Base-by-base conservation (phyloP, 2,329 filamentous ascomycete species). In the Colletotrichum sp. region DNA sequence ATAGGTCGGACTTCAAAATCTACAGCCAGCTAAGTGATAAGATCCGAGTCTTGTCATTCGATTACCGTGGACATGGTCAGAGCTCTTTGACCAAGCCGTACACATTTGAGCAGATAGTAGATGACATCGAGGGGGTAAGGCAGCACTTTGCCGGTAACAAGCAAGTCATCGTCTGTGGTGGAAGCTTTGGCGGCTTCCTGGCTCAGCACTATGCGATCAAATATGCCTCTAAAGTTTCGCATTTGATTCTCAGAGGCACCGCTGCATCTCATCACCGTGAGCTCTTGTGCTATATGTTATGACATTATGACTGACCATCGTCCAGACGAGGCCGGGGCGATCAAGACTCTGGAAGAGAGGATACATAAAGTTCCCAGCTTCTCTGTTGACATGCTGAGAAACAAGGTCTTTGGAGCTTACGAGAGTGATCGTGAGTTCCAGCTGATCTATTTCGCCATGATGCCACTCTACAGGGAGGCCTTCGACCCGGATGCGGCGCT, bases 101-200 rank as follows among this genome's bases (percentile, higher is more conserved):
- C 76, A 83, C 82, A 0, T 84, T 84, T 66, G 77, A 79, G 8
- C 84, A 85, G 77, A 77, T 86, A 8, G 83, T 85, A 8, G 84
- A 84, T 24, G 83, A 85, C 64, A 80, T 85, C 30, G 83, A 85
- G 26, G 80, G 77, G 1, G 66, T 85, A 7, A 79, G 83, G 10
- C 56, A 38, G 48, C 80, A 81, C 30, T 84, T 84, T 77, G 77
- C 78, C 3, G 80, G 78, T 2, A 68, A 70, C 1, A 58, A 76
- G 24, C 77, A 80, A 16, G 80, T 80, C 15, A 80, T 85, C 36
- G 80, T 86, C 26, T 83, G 82, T 16, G 84, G 84, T 10, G 84
- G 84, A 3, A 85, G 83, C 71, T 86, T 86, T 60, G 84, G 84
- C 12, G 84, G 84, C 1, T 86, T 83, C 48, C 76, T 86, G 6